Evolutionary conservation across 1,284 basidiomycete genomes (phyloP).

Genomic region (Bjerkandera adusta): DNA sequence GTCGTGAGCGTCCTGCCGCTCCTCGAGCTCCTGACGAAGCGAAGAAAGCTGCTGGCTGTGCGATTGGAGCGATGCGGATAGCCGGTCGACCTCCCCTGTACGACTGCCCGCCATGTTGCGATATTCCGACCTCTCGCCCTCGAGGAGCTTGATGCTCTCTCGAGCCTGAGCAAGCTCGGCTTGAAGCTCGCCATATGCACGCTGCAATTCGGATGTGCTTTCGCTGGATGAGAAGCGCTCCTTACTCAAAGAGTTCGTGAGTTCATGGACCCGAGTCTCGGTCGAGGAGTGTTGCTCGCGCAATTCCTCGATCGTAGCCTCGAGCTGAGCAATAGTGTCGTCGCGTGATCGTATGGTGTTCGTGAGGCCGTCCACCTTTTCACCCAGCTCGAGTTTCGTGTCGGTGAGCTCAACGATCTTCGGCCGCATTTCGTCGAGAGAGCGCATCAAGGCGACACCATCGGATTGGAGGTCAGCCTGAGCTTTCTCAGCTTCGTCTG

Average conservation of each 20-base stretch:
- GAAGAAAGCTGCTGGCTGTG: constrained; percentile 51
- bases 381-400: constrained; percentile 62
- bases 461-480: constrained; percentile 72
- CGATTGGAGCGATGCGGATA: constrained; percentile 39
- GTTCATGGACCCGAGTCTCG: constrained; percentile 41
- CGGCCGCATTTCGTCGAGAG: constrained; percentile 81
- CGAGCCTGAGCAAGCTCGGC: constrained; percentile 55
- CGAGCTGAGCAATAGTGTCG: constrained; percentile 56
- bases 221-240: constrained; percentile 47
- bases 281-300: constrained; percentile 46
- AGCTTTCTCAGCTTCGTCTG: constrained; percentile 69
- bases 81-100: constrained; percentile 50
- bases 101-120: constrained; percentile 51
- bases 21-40: constrained; percentile 48
- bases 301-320: constrained; percentile 52
- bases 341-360: constrained; percentile 54
- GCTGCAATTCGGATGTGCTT: constrained; percentile 56
- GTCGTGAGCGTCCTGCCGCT: constrained; percentile 45
- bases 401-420: constrained; percentile 79
- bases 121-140: constrained; percentile 54
- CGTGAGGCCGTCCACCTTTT: constrained; percentile 57
- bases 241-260: constrained; percentile 44
- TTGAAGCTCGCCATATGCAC: constrained; percentile 60
- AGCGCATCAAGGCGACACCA: constrained; percentile 68
- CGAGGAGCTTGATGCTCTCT: constrained; percentile 50